Evolutionary conservation across 1,284 basidiomycete genomes (phyloP).

Genomic region (Malassezia sympodialis): DNA sequence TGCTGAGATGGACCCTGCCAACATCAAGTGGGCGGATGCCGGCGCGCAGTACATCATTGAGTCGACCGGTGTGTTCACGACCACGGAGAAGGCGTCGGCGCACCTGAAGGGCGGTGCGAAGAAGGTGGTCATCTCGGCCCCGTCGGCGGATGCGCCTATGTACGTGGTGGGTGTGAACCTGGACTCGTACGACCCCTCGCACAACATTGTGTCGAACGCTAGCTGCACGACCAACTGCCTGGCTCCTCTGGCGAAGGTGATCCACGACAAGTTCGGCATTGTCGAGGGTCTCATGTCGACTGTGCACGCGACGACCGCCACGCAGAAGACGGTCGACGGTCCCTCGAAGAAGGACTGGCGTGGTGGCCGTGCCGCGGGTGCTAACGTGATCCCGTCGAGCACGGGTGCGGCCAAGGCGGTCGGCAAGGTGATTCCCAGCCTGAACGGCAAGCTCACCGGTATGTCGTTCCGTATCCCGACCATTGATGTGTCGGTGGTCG

Average conservation of each 20-base stretch:
- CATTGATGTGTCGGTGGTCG: constrained; percentile 93
- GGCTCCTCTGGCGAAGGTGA: constrained; percentile 93
- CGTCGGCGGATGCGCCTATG: constrained; percentile 97
- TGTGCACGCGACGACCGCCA: constrained; percentile 73
- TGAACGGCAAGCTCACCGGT: constrained; percentile 92
- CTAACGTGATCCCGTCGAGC: constrained; percentile 99
- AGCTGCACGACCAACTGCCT: constrained; percentile 97
- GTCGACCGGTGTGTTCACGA: constrained; percentile 99
- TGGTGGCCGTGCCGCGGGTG: constrained; percentile 88
- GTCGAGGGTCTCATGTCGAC: constrained; percentile 80
- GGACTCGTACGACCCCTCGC: constrained; percentile 79
- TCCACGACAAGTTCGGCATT: constrained; percentile 66
- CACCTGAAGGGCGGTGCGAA: constrained; percentile 99
- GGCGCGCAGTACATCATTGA: constrained; percentile 93
- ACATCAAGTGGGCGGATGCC: constrained; percentile 70
- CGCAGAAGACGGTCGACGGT: constrained; percentile 97
- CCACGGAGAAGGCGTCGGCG: constrained; percentile 69
- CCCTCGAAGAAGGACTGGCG: constrained; percentile 54
- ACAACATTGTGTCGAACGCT: constrained; percentile 89
- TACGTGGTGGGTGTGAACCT: constrained; percentile 77
- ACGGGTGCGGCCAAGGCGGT: constrained; percentile 97
- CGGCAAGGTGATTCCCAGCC: constrained; percentile 91
- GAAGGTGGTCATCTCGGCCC: constrained; percentile 99
- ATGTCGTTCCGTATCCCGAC: constrained; percentile 97
- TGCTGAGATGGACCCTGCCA: constrained; percentile 70